Percentiles rank a stretch among this genome's conserved stretches.
phyloP scores from a whole-genome alignment of 352 stramenopile species.

The Phytophthora vignae region DNA sequence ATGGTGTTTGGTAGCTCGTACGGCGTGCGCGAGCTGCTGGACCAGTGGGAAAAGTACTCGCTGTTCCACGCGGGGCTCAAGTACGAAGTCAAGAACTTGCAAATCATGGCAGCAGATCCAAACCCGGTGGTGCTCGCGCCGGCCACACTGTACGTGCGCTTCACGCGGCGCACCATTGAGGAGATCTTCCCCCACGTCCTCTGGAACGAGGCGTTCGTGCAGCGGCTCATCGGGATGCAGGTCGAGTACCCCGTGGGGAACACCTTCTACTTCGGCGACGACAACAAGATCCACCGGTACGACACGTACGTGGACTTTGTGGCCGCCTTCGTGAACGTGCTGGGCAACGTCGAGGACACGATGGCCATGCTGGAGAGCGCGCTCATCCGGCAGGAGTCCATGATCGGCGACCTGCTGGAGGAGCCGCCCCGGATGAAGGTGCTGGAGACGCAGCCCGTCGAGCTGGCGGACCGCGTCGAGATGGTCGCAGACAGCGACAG shows the following conservation, averaged over 20 bases:
- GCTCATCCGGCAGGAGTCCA: slow-evolving; percentile 61
- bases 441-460: slow-evolving; percentile 15
- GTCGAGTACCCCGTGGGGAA: slow-evolving; percentile 62
- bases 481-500: slow-evolving; percentile 25
- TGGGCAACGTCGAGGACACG: slow-evolving; percentile 62
- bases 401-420: slow-evolving; percentile 58
- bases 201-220: slow-evolving; percentile 68
- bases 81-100: slow-evolving; percentile 53
- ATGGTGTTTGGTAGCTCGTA: slow-evolving; percentile 61
- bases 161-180: slow-evolving; percentile 68
- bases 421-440: slow-evolving; percentile 29
- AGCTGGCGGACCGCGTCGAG: slow-evolving; percentile 5
- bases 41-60: slow-evolving; percentile 77
- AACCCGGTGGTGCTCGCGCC: slow-evolving; percentile 57
- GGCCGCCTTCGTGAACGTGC: slow-evolving; percentile 44
- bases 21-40: slow-evolving; percentile 53
- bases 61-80: slow-evolving; percentile 60
- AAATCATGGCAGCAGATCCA: slow-evolving; percentile 48
- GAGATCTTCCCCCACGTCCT: slow-evolving; percentile 75
- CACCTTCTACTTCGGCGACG: slow-evolving; percentile 67
- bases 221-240: slow-evolving; percentile 67
- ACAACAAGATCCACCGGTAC: slow-evolving; percentile 66
- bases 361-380: slow-evolving; percentile 58
- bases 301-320: slow-evolving; percentile 70
- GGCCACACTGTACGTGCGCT: slow-evolving; percentile 57